Base-by-base conservation (phyloP, 495 filamentous ascomycete species). In the Neurospora sp. region DNA sequence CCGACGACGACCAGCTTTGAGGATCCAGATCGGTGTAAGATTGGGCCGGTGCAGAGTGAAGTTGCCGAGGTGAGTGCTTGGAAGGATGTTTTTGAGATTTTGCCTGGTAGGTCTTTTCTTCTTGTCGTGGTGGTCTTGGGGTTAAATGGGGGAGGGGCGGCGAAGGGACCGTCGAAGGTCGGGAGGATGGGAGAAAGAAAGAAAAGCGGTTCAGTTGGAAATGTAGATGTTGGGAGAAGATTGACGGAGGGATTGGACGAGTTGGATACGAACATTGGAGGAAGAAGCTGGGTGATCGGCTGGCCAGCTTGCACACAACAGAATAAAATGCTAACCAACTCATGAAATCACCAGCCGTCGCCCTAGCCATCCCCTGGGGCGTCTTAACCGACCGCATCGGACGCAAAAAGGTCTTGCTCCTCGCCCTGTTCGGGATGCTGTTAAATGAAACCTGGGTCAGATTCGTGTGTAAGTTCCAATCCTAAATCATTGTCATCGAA, bases 371-470 rank as follows among this genome's bases (percentile, higher is more conserved):
- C 9, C 83, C 85, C 2, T 88, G 81, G 74, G 85, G 85, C 7
- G 70, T 82, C 1, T 74, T 87, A 2, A 79, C 85, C 12, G 85
- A 88, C 73, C 82, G 78, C 69, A 85, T 80, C 75, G 85, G 85
- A 9, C 81, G 84, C 65, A 83, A 78, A 61, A 80, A 81, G 3
- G 79, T 86, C 31, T n/a, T 83, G 6, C 75, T 80, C 27, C 74
- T 86, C 59, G 76, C 78, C 3, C 22, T 84, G 0, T 8, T 81
- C 41, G 84, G 83, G 2, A 65, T 77, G 8, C 14, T 81, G 2
- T 68, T 85, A 4, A 76, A 72, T 20, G 83, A 84, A 31, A 18
- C 77, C 0, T 85, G 82, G 82, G 38, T 77, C 5, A 72, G 78
- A 18, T 9, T 82, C 4, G 79, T 84, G 2, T 81, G 74, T 76